phyloP scores from a whole-genome alignment of 23 red algal species.

The Gracilaria domingensis region DNA sequence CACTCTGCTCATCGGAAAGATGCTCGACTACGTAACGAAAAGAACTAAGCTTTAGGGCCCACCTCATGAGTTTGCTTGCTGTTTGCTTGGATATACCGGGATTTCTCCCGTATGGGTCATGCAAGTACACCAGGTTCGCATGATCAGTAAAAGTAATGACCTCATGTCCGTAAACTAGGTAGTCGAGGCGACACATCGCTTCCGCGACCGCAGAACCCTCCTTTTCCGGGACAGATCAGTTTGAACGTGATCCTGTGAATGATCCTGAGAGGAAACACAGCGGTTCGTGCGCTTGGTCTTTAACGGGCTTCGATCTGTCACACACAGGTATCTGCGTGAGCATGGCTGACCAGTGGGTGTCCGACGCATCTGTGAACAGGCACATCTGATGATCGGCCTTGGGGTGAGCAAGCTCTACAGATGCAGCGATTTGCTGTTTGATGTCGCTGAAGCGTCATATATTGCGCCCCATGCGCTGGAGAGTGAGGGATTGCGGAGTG shows the following conservation, averaged over 20 bases:
- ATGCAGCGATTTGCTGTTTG: constrained; percentile 11
- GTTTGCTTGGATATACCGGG: not conserved
- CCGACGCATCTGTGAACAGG: too few relatives aligned
- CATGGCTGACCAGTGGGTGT: constrained; percentile 18
- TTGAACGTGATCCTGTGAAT: constrained; percentile 24
- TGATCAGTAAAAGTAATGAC: constrained; percentile 39
- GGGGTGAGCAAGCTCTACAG: too few relatives aligned
- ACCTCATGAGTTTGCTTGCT: constrained; percentile 18
- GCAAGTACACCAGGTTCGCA: constrained; percentile 33
- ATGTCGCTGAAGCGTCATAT: constrained; percentile 27
- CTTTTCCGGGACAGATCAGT: constrained; percentile 26
- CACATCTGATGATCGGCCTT: too few relatives aligned
- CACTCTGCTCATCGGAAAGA: not conserved
- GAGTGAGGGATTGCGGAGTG: not conserved
- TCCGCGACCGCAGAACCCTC: constrained; percentile 46
- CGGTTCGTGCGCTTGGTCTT: constrained; percentile 12
- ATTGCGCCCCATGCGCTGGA: constrained; percentile 15
- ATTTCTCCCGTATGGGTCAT: constrained; percentile 34
- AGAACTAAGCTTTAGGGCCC: constrained; percentile 30
- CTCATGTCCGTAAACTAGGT: constrained; percentile 1
- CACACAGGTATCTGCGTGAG: not conserved
- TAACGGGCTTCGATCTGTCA: not conserved
- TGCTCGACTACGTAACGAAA: not conserved
- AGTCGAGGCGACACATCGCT: constrained; percentile 18
- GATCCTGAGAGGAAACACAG: constrained; percentile 26